These are phyloP conservation scores for Argentina anserina DNA, from an alignment of 306 rosid species.

Conservation along the genomic window DNA sequence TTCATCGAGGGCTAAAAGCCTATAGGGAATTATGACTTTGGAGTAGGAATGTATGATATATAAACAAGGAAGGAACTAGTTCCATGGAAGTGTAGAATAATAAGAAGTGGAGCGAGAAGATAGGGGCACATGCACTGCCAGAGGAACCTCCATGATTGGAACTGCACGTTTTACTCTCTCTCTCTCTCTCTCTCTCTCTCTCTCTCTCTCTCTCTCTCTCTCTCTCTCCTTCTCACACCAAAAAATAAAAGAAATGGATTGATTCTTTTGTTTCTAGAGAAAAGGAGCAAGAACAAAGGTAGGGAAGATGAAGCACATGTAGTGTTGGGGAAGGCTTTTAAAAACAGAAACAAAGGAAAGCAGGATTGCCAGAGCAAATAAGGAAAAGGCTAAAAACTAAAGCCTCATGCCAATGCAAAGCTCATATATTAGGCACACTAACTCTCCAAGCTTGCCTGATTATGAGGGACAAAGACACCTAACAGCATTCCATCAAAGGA, in stretches of 20 bases:
- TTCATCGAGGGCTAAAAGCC: background rate
- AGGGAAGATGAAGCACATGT: constrained; percentile 67
- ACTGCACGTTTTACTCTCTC: constrained; percentile 24
- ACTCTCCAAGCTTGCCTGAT: background rate
- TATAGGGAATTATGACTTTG: background rate
- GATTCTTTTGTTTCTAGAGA: constrained; percentile 49
- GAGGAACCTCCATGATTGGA: constrained; percentile 74
- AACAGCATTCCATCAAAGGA: background rate
- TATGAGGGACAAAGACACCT: constrained; percentile 10
- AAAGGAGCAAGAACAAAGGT: constrained; percentile 44
- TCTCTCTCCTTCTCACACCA: constrained; percentile 15
- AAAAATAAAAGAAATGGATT: constrained; percentile 30
- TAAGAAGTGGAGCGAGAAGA: constrained; percentile 51
- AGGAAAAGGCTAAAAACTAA: constrained; percentile 17
- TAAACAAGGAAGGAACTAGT: background rate
- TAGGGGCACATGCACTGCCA: constrained; percentile 90
- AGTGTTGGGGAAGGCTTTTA: constrained; percentile 46
- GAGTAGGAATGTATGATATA: background rate
- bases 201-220: no score
- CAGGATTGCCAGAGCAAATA: constrained; percentile 9
- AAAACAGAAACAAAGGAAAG: constrained; percentile 7
- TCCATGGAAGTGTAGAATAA: constrained; percentile 35
- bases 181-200: no score
- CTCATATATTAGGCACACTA: constrained; percentile 3
- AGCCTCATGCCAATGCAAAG: background rate